Conservation (phyloP, 495 filamentous ascomycete genomes). For the Parathielavia hyrcaniae region DNA sequence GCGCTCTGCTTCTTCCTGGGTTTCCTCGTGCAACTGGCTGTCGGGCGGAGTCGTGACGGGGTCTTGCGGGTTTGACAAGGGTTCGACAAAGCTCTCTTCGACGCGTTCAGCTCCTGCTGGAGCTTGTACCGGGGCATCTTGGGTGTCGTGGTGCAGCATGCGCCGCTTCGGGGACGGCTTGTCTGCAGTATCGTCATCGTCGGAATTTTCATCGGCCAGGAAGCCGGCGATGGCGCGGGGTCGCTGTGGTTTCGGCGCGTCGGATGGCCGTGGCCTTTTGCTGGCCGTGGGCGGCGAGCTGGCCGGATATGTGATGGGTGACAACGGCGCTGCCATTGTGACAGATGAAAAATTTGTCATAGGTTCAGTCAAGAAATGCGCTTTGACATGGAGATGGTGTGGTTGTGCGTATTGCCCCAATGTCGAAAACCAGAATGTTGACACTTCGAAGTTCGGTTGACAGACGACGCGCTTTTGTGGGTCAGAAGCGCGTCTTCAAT, state of each 20-base stretch:
- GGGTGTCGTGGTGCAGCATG: conserved; percentile 25
- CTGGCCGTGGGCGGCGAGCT: conserved; percentile 46
- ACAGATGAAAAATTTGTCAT: too few relatives aligned
- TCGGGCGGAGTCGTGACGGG: conserved; percentile 17
- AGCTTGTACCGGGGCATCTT: conserved; percentile 5
- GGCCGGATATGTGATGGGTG: conserved; percentile 52
- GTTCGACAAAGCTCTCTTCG: not conserved
- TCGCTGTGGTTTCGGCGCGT: conserved; percentile 18
- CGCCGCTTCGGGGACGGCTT: conserved; percentile 38
- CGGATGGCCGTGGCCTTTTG: conserved; percentile 35
- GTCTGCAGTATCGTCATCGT: conserved; percentile 22
- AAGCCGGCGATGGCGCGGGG: conserved; percentile 39
- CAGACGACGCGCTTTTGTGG: too few relatives aligned
- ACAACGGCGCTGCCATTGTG: conserved; percentile 48
- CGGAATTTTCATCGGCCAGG: conserved; percentile 42
- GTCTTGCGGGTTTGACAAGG: conserved; percentile 1
- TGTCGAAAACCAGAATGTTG: too few relatives aligned
- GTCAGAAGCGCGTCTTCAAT: too few relatives aligned
- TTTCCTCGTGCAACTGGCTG: conserved; percentile 19
- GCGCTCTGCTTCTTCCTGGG: conserved; percentile 25
- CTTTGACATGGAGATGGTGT: too few relatives aligned
- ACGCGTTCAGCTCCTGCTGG: not conserved
- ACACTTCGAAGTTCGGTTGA: too few relatives aligned
- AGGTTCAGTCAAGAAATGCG: too few relatives aligned
- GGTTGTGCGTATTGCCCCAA: too few relatives aligned